Base-by-base conservation (phyloP, 176 grass and related monocot species). In the Neostapfia colusana region DNA sequence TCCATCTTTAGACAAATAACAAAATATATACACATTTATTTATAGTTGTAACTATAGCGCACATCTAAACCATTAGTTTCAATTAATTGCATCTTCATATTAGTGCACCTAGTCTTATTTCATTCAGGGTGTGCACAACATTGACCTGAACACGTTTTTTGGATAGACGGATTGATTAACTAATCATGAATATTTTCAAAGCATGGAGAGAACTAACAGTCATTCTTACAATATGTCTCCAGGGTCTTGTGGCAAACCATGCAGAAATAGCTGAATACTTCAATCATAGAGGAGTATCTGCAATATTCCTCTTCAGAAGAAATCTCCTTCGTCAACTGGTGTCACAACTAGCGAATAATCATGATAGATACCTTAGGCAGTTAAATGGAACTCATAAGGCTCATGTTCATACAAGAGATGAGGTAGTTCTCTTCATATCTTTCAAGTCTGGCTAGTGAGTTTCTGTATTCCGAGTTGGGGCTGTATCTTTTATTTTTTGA, bases 371-470 rank as follows among this genome's bases (percentile, higher is more conserved):
- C 60, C 77, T 84, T 11, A 97, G 91, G 82, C 93, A 97, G 63
- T 59, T 97, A 85, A 97, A 97, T 49, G 93, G 93, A 70, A 93
- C 80, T 41, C 93, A 97, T 71, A 97, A 97, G 77, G 90, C 90
- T 25, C 93, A 97, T 85, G 90, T 93, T 23, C 93, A 97, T 67
- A 85, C 93, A 34, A 80, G 50, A 14, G 60, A 78, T 70, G 90
- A 97, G 90, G 90, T 97, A 67, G 35, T 65, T 10, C 38, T 65
- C 39, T 82, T 23, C 18, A 38, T 10, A 45, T 39, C 27, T 60
- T 40, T 45, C 8, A 72, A 71, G 26, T 54, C 10, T 69, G 7
- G 10, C 7, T 28, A 42, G 12, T 12, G 58, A 41, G n/a, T 26
- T 46, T 71, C 41, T 67, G 2, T 34, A 65, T 31, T 31, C 41